phyloP scores from a whole-genome alignment of 768 basidiomycete species.

The Phylloporus rhodoxanthus region DNA sequence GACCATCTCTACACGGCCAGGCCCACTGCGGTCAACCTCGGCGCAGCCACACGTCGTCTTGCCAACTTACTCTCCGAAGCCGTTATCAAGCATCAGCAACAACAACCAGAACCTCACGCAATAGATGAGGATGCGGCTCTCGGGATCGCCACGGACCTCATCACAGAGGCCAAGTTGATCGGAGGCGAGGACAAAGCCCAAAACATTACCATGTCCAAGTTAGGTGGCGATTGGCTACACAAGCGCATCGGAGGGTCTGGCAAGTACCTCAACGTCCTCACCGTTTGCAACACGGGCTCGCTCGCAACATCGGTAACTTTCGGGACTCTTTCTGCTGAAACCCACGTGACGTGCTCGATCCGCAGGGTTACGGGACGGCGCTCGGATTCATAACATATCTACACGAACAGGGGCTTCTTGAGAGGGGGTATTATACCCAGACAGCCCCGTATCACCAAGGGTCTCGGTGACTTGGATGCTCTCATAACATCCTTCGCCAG shows the following conservation, averaged over 20 bases:
- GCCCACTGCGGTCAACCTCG: slow-evolving; percentile 96
- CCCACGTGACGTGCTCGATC: slow-evolving; percentile 1
- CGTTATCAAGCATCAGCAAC: slow-evolving; percentile 14
- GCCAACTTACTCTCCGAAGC: slow-evolving; percentile 36
- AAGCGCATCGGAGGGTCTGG: slow-evolving; percentile 33
- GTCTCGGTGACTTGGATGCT: slow-evolving; percentile 45
- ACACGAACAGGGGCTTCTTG: slow-evolving; percentile 69
- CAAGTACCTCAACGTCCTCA: slow-evolving; percentile 69
- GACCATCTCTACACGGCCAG: slow-evolving; percentile 77
- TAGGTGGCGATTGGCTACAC: slow-evolving; percentile 83
- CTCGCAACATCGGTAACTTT: slow-evolving; percentile 77
- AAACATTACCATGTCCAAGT: slow-evolving; percentile 78
- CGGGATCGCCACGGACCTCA: slow-evolving; percentile 51
- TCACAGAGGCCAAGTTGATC: slow-evolving; percentile 68
- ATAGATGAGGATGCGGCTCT: slow-evolving; percentile 34
- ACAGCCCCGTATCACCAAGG: slow-evolving; percentile 95
- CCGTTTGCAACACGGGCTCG: slow-evolving; percentile 96
- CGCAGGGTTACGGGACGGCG: slow-evolving; percentile 93
- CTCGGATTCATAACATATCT: slow-evolving; percentile 90
- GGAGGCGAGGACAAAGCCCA: slow-evolving; percentile 83
- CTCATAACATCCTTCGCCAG: background rate
- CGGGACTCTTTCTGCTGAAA: slow-evolving; percentile 1
- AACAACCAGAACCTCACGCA: slow-evolving; percentile 9
- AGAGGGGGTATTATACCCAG: slow-evolving; percentile 87
- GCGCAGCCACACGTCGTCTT: slow-evolving; percentile 76